These are phyloP conservation scores for Mitragyna speciosa DNA, from an alignment of 257 asterid species.

Conservation along the genomic window DNA sequence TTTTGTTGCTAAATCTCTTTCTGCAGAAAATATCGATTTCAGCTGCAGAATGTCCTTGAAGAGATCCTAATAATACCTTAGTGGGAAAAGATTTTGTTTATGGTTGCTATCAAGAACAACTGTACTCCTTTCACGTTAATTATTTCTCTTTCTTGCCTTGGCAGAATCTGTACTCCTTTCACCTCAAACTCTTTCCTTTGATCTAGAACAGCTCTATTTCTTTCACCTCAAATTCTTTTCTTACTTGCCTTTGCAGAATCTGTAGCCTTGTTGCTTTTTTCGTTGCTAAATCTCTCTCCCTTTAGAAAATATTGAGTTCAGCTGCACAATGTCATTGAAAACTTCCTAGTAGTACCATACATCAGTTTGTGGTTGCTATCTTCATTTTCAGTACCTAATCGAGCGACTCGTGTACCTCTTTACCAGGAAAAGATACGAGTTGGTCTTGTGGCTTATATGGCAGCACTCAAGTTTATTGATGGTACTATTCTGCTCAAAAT, in stretches of 20 bases:
- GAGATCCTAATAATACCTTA: not conserved
- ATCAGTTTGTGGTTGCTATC: not conserved
- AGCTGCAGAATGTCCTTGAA: not conserved
- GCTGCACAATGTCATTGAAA: not conserved
- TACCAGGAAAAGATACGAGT: constrained; percentile 77
- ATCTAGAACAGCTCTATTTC: no score
- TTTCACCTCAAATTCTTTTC: not conserved
- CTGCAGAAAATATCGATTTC: not conserved
- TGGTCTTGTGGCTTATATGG: constrained; percentile 64
- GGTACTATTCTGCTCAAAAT: constrained; percentile 47
- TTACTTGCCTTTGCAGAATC: not conserved
- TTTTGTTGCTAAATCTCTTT: not conserved
- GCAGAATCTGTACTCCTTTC: no score
- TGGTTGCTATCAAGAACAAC: not conserved
- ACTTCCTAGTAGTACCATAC: not conserved
- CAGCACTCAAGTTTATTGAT: constrained; percentile 81
- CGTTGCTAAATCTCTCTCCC: not conserved
- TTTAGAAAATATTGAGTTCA: not conserved
- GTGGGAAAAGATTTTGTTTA: not conserved
- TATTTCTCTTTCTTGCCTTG: no score
- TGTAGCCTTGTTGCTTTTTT: not conserved
- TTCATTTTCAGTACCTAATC: constrained; percentile 15
- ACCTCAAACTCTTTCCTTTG: no score
- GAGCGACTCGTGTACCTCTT: constrained; percentile 17
- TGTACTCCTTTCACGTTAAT: no score